Conservation (phyloP, 2,329 filamentous ascomycete species). For the Claviceps maximensis region DNA sequence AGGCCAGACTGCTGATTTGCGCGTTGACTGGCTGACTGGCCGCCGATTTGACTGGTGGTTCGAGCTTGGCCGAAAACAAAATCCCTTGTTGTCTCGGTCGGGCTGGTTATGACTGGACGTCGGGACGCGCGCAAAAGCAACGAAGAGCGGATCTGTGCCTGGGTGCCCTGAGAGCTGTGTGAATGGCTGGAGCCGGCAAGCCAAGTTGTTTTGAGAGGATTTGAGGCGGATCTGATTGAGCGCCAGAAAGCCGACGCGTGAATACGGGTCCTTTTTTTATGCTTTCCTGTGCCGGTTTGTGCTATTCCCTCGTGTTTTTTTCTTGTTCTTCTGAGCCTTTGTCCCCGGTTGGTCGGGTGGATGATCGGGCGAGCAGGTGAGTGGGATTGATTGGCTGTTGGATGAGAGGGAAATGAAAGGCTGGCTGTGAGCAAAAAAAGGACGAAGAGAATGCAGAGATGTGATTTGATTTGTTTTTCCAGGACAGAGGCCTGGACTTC, state of each 20-base stretch:
- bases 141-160: conserved; percentile 8
- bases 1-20: neutral
- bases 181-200: conserved; percentile 12
- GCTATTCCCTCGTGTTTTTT: neutral
- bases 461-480: conserved; percentile 32
- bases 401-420: conserved; percentile 19
- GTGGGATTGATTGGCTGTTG: conserved; percentile 35
- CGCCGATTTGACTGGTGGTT: conserved; percentile 3
- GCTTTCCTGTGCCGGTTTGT: conserved; percentile 7
- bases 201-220: conserved; percentile 3
- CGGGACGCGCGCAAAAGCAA: conserved; percentile 5
- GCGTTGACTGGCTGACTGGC: conserved; percentile 3
- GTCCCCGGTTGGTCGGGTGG: conserved; percentile 19
- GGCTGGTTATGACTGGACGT: conserved; percentile 6
- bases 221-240: conserved; percentile 12
- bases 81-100: conserved; percentile 1
- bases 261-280: conserved; percentile 6
- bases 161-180: conserved; percentile 9
- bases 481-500: conserved; percentile 27
- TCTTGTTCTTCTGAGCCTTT: neutral
- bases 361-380: conserved; percentile 20
- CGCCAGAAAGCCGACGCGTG: conserved; percentile 4
- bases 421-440: conserved; percentile 21
- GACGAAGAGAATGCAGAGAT: conserved; percentile 33
- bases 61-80: neutral